Evolutionary conservation across 768 basidiomycete genomes (phyloP).

Genomic region (Chalciporus chontae): DNA sequence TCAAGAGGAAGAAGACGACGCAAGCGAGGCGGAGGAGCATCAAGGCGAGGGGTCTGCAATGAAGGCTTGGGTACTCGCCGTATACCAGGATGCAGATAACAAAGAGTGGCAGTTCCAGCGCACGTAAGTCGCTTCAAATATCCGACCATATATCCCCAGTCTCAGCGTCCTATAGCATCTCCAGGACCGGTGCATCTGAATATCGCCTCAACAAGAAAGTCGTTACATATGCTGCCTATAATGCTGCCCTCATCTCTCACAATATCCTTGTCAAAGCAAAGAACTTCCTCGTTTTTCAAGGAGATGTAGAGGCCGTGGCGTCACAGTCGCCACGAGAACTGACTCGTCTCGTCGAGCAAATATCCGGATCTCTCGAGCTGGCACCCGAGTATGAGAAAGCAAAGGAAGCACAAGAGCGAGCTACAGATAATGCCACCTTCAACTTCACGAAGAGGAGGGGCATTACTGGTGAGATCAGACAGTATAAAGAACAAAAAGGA

Average conservation of each 20-base stretch:
- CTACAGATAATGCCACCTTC: constrained; percentile 91
- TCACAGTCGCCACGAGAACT: constrained; percentile 91
- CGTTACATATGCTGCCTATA: constrained; percentile 88
- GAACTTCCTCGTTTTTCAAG: constrained; percentile 99
- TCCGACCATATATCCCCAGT: not conserved
- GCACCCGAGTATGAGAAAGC: constrained; percentile 86
- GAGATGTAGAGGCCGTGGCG: constrained; percentile 97
- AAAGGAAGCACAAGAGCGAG: constrained; percentile 81
- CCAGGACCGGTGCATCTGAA: constrained; percentile 82
- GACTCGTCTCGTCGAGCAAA: constrained; percentile 89
- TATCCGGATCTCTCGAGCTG: constrained; percentile 90
- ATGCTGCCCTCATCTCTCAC: constrained; percentile 78
- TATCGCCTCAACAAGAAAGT: constrained; percentile 81
- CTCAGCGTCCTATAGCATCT: constrained; percentile 55
- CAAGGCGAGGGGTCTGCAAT: constrained; percentile 82
- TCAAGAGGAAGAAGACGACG: constrained; percentile 49
- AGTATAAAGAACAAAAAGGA: constrained; percentile 94
- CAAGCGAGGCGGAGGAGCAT: constrained; percentile 41
- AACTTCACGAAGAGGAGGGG: constrained; percentile 94
- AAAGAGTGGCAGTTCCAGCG: constrained; percentile 91
- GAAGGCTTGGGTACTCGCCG: constrained; percentile 94
- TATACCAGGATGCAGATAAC: constrained; percentile 70
- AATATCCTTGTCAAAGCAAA: constrained; percentile 99
- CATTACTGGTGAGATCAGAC: constrained; percentile 92
- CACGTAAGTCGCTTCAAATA: constrained; percentile 57